Evolutionary conservation across 768 basidiomycete species (phyloP), one percentile per base, ranked within the genome.

Genomic region (Lyophyllum semitale): DNA sequence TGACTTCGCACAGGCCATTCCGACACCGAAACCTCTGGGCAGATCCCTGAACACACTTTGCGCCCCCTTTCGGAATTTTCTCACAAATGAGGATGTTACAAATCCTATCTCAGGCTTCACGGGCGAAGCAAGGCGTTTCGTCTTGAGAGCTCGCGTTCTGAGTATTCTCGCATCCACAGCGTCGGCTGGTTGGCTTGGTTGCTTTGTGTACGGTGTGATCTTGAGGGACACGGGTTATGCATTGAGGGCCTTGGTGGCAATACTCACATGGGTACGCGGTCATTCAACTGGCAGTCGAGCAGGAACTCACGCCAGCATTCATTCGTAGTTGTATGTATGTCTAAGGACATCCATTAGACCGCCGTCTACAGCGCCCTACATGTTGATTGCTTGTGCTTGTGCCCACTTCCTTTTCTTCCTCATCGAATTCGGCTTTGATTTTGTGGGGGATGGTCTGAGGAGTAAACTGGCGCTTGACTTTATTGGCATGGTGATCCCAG

Each of bases 281-380:
- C 37, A 46, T 48, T 50, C 29, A 51, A 42, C 30, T 38, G 51
- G 33, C 37, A 33, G 20, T 26, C 42, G 53, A n/a, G 23, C 40
- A 12, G 40, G 51, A 46, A 52, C 43, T 15, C 17, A 58, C 33
- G 40, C 37, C 41, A 47, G 62, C 46, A 49, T 32, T 42, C 48
- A 20, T 52, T 30, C 22, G 20, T 54, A 85, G 84, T 64, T 61
- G 37, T 84, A 81, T 62, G 75, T 77, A 26, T 64, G 74, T 26
- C 58, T 80, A 48, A 67, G 71, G 48, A 60, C 75, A 55, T 49
- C 72, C 26, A 54, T 74, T 23, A 78, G 66, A 57, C 77, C 80
- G 2, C 78, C 78, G 1, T 59, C 62, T 51, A 84, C 83, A 1
- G 74, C 82, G 4, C 84, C 85, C n/a, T 84, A 81, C 64, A 61